Evolutionary conservation across 2,329 filamentous ascomycete genomes (phyloP), one percentile per base, ranked within the genome.

Genomic region (Pestalotiopsis sp.): DNA sequence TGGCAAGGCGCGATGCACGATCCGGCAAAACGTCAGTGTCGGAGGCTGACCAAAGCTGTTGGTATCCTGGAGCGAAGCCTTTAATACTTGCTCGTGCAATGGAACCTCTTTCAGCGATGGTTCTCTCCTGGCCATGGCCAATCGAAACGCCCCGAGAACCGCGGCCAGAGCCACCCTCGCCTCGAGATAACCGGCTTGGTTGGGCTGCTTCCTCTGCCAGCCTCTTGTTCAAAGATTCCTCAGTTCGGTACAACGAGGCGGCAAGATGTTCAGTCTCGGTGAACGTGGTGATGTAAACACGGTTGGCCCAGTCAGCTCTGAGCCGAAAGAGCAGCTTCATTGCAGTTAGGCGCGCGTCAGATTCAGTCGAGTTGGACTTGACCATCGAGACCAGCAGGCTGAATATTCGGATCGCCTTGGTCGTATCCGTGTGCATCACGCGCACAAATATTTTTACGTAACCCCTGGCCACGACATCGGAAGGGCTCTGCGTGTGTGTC

Each of bases 301-400:
- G 88, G 72, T 95, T 89, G 11, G 92, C 89, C 77, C 92, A 93
- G 79, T 97, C 94, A 25, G 94, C 93, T 69, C 95, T 89, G 38
- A 98, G 83, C 58, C 95, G 90, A 77, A 97, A 95, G 2, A 98
- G 83, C 58, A 95, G 81, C 75, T 93, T 94, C 84, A 95, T 89
- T 2, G 91, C 90, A 13, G 90, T 91, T 31, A 96, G 82, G 6
- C 93, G 90, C 65, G 92, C 90, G 79, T 93, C 90, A 6, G 86
- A 83, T 69, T 92, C 91, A 70, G 87, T 89, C 39, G 85, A 82
- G 36, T 83, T 84, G 17, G 87, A 87, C 72, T 86, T 86, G 5
- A 87, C 89, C 72, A 94, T 89, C 66, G 85, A 84, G 57, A 95
- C 81, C 4, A 95, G 80, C 9, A 87, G 83, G 63, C 89, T 84